Evolutionary conservation across 352 stramenopile species (phyloP), one percentile per base, ranked within the genome.

Genomic region (Phytopythium ostracodes): DNA sequence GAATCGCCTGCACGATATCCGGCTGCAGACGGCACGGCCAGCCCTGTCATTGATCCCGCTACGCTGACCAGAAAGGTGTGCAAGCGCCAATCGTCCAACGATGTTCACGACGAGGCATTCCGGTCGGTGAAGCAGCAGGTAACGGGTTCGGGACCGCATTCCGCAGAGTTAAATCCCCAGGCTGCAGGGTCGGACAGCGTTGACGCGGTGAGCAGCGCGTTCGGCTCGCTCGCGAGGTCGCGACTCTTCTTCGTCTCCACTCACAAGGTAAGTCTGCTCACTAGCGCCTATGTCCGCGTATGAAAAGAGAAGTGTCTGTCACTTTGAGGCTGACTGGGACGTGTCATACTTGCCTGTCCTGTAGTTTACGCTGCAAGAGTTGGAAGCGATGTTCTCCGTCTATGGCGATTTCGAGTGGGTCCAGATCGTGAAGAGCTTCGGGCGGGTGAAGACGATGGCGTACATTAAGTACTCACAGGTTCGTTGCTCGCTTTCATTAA

Each of bases 381-480:
- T 95, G 0, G 72, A 92, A 29, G 84, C 87, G 1, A 92, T 95
- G 78, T 95, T 95, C 68, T 71, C 66, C 0, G 80, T 89, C 5
- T 95, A 95, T 42, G 78, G 84, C 3, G 72, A 92, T 64, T 86
- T 95, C 51, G 81, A 92, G 38, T 68, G 60, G 24, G 84, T 87
- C 46, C 62, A 91, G 36, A 61, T 88, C 12, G 77, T 89, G 25
- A 85, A 82, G 60, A 91, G 75, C 61, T 92, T 92, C 68, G 87
- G 87, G 4, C 76, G 80, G 25, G 55, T 94, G n/a, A 89, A 89
- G 68, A 94, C 87, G 2, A 95, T 95, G 87, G 87, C 87, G 15
- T 95, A 95, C 44, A 66, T 95, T 36, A 62, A 68, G 40, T 95
- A 91, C 65, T 70, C 75, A 24, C 83, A 79, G 62, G 76, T 88